phyloP scores from a whole-genome alignment of 2,329 filamentous ascomycete species.

The Aspergillus ochraceus region DNA sequence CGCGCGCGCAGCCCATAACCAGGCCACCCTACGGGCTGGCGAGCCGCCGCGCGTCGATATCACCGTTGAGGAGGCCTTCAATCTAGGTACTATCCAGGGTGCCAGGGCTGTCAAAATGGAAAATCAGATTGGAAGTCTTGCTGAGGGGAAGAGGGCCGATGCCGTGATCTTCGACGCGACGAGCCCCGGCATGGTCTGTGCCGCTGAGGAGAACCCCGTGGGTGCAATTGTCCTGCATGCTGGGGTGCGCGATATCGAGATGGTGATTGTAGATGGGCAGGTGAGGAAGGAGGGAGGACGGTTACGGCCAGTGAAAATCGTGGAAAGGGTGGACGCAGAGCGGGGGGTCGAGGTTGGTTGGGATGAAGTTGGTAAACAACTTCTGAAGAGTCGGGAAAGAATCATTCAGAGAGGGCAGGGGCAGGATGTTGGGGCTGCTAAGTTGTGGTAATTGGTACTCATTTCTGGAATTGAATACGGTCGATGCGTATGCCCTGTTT shows the following conservation, averaged over 20 bases:
- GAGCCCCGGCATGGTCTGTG: constrained; percentile 28
- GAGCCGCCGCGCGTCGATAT: constrained; percentile 13
- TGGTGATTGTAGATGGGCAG: constrained; percentile 29
- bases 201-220: constrained; percentile 27
- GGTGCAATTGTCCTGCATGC: constrained; percentile 32
- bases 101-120: constrained; percentile 28
- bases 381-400: neutral
- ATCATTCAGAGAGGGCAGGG: neutral
- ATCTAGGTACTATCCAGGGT: constrained; percentile 31
- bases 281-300: constrained; percentile 20
- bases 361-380: neutral
- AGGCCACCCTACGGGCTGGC: constrained; percentile 9
- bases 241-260: constrained; percentile 25
- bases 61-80: constrained; percentile 26
- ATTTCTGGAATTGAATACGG: neutral
- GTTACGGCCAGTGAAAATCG: constrained; percentile 11
- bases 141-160: constrained; percentile 31
- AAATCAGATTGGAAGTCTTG: constrained; percentile 26
- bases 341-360: neutral
- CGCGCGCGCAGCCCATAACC: constrained; percentile 20
- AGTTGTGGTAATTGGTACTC: neutral
- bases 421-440: neutral
- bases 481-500: too few relatives aligned
- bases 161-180: constrained; percentile 29
- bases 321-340: neutral